Base-by-base conservation (phyloP, 2,329 filamentous ascomycete genomes). In the Diplodia mutila region DNA sequence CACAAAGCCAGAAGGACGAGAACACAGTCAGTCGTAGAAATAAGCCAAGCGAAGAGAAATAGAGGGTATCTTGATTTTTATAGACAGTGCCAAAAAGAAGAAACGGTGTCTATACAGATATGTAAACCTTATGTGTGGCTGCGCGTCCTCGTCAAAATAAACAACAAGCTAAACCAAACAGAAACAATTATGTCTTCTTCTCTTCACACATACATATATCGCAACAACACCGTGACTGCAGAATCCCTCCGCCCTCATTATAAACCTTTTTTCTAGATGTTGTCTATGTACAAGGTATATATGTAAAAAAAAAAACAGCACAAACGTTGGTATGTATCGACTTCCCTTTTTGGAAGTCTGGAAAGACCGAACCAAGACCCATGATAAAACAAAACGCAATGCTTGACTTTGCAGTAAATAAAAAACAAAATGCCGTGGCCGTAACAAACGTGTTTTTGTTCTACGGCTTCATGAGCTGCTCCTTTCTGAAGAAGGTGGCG, bases 401-500 rank as follows among this genome's bases (percentile, higher is more conserved):
- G 16, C 25, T 46, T 46, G 42, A 46, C 16, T 42, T 42, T n/a
- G n/a, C 18, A 7, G 18, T n/a, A 46, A 11, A 46, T 18, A 46
- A n/a, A 14, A 21, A 46, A 46, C 6, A 1, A 46, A 46, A 46
- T 46, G 42, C 42, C 42, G n/a, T 46, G 42, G 42, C 42, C 42
- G 42, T 46, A 18, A 46, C 42, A 46, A 46, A 46, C n/a, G 32
- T 27, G 11, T 23, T 23, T 18, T 37, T 63, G 14, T 12, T 37
- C 67, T 72, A 83, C 27, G 85, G 85, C 77, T 87, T 87, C 57
- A 80, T 80, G 69, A 87, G 79, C 76, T 87, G 85, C 75, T 87
- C 85, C 77, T 86, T 86, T 67, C 85, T 77, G 77, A 87, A 87
- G 76, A 84, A 87, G 69, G 79, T 80, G 72, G 86, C 82, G 74